Percentiles rank a stretch among this genome's conserved stretches.
Conservation (phyloP, 2,329 filamentous ascomycete genomes). For the Aspergillus pseudotamarii region DNA sequence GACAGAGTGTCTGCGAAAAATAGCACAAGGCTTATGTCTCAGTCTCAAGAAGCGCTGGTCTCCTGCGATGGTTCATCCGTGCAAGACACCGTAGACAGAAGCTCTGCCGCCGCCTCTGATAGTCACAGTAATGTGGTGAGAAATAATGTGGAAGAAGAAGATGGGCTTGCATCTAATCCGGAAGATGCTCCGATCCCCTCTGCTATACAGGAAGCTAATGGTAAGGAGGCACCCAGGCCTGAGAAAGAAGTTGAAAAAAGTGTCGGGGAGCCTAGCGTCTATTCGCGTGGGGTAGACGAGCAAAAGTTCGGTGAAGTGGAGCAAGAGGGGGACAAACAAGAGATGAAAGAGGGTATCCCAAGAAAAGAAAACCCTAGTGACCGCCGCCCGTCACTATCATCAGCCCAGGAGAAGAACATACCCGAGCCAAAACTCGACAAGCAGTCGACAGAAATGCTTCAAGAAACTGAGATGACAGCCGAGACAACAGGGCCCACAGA, state of each 20-base stretch:
- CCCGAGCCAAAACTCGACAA: not conserved
- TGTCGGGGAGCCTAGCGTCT: constrained; percentile 6
- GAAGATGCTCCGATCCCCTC: not conserved
- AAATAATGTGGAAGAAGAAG: constrained; percentile 5
- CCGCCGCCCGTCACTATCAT: not conserved
- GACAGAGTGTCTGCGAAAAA: constrained; percentile 30
- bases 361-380: not conserved
- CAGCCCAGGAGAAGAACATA: not conserved
- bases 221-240: not conserved
- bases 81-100: constrained; percentile 29
- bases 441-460: not conserved
- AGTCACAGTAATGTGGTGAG: constrained; percentile 17
- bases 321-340: not conserved
- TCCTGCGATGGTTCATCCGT: constrained; percentile 27
- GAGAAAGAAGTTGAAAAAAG: not conserved
- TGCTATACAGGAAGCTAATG: not conserved
- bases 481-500: not conserved
- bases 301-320: not conserved
- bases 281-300: constrained; percentile 11
- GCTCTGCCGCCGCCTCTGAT: constrained; percentile 21
- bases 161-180: not conserved
- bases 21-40: constrained; percentile 18
- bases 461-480: not conserved
- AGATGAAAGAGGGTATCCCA: not conserved
- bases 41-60: constrained; percentile 43